Percentiles rank a stretch among this genome's conserved stretches.
These are phyloP conservation scores for Simmondsia chinensis DNA, from an alignment of 148 eudicot species.

Conservation along the genomic window DNA sequence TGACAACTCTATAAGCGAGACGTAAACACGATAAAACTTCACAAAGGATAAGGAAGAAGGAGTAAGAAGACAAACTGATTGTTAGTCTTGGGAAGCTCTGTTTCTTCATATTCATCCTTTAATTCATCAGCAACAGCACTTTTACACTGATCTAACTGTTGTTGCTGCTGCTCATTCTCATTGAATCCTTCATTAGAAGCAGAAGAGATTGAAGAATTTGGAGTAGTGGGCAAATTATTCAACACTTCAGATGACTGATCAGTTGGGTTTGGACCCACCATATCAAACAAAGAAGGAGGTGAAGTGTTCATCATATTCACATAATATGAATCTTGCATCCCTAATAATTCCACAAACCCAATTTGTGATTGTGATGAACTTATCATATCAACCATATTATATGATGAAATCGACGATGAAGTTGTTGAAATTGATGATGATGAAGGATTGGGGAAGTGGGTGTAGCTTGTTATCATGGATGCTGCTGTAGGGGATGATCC, in stretches of 20 bases:
- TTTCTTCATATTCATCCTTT: neutral
- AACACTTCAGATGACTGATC: neutral
- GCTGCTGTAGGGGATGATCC: too few relatives aligned
- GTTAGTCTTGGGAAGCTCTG: slow-evolving; percentile 5
- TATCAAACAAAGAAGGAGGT: neutral
- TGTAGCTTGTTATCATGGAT: too few relatives aligned
- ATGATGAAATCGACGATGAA: neutral
- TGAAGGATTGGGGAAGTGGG: too few relatives aligned
- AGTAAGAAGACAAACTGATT: too few relatives aligned
- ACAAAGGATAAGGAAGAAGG: too few relatives aligned
- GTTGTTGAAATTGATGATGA: too few relatives aligned
- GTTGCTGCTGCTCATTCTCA: neutral
- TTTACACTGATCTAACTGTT: neutral
- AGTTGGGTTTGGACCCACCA: too few relatives aligned
- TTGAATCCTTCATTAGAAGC: slow-evolving; percentile 1
- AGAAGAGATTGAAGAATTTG: slow-evolving; percentile 8
- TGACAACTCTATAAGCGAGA: too few relatives aligned
- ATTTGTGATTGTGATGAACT: too few relatives aligned
- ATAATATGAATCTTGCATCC: slow-evolving; percentile 18
- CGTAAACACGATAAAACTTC: too few relatives aligned
- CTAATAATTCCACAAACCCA: slow-evolving; percentile 48
- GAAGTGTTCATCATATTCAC: neutral
- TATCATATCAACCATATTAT: too few relatives aligned
- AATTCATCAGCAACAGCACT: neutral
- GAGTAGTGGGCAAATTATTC: slow-evolving; percentile 3